phyloP scores from a whole-genome alignment of 192 early-diverging fungal species.

The Umbelopsis sp. region DNA sequence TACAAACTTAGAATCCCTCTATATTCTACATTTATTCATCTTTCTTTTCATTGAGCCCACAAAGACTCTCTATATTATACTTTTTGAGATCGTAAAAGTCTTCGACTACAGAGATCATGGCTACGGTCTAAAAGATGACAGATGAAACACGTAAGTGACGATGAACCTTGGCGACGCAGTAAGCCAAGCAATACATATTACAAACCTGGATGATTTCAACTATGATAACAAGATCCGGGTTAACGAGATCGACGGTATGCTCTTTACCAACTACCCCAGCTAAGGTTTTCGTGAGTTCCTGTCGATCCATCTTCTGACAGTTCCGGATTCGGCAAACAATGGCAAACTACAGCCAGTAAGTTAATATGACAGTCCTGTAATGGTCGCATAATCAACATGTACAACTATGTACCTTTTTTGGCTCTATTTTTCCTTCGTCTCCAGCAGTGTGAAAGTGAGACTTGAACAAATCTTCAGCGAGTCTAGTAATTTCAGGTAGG shows the following conservation, averaged over 20 bases:
- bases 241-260: constrained; percentile 55
- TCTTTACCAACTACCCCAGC: constrained; percentile 50
- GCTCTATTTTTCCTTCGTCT: constrained; percentile 29
- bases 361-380: neutral
- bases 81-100: constrained; percentile 57
- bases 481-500: constrained; percentile 46
- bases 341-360: constrained; percentile 46
- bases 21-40: constrained; percentile 4
- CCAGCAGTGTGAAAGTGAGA: constrained; percentile 46
- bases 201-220: constrained; percentile 62
- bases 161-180: no score
- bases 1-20: neutral
- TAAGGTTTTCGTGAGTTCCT: constrained; percentile 46
- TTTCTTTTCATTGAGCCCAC: constrained; percentile 40
- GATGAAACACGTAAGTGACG: neutral
- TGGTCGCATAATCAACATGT: no score
- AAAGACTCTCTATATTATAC: constrained; percentile 59
- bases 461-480: constrained; percentile 41
- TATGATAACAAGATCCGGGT: constrained; percentile 55
- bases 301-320: constrained; percentile 53
- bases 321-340: constrained; percentile 60
- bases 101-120: constrained; percentile 57
- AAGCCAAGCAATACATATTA: neutral
- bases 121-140: constrained; percentile 46
- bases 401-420: constrained; percentile 22